phyloP scores from a whole-genome alignment of 192 early-diverging fungal genomes.

The Entomortierella beljakovae region DNA sequence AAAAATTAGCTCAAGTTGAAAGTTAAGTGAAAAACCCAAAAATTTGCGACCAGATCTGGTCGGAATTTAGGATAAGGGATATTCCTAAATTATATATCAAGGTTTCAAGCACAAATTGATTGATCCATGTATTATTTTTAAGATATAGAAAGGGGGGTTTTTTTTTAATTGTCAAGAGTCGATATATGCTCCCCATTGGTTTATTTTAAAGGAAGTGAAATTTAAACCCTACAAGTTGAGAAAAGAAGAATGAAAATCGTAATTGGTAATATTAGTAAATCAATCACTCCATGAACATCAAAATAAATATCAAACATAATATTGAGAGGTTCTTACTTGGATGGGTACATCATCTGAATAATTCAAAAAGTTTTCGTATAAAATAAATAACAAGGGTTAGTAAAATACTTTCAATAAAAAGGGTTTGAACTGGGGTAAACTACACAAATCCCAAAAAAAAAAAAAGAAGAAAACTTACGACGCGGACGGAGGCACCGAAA shows the following conservation, averaged over 20 bases:
- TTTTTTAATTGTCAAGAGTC: slow-evolving; percentile 49
- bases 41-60: too few relatives aligned
- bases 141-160: not conserved
- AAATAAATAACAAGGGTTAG: not conserved
- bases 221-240: slow-evolving; percentile 42
- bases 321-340: slow-evolving; percentile 24
- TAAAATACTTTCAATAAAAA: not conserved
- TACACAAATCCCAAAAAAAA: not conserved
- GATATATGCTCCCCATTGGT: slow-evolving; percentile 50
- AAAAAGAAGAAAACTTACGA: slow-evolving; percentile 72
- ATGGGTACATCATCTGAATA: slow-evolving; percentile 56
- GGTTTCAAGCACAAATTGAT: too few relatives aligned
- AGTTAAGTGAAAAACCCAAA: too few relatives aligned
- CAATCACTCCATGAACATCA: not conserved
- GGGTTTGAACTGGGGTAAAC: not conserved
- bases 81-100: too few relatives aligned
- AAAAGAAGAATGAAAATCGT: not conserved
- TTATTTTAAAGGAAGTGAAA: slow-evolving; percentile 42
- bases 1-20: too few relatives aligned
- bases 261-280: not conserved
- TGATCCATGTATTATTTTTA: not conserved
- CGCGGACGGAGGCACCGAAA: slow-evolving; percentile 92
- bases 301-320: not conserved
- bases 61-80: too few relatives aligned
- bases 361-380: not conserved